A percentile compares a stretch with the other conserved stretches of the same genome.
phyloP scores from a whole-genome alignment of 2,329 filamentous ascomycete species.

The Monosporascus sp. region DNA sequence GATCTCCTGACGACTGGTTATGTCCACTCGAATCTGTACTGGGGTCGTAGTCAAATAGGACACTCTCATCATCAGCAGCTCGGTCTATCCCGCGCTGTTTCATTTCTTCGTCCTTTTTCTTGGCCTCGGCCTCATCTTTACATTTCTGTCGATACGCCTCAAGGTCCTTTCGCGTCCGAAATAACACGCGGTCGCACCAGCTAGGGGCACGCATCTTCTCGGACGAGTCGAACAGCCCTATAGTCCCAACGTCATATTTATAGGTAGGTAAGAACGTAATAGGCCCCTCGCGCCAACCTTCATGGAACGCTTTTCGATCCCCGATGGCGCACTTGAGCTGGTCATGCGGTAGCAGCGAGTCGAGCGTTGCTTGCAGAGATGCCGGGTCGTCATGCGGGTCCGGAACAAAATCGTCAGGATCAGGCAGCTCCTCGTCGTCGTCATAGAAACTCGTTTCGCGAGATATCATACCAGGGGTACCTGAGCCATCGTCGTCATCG shows the following conservation, averaged over 20 bases:
- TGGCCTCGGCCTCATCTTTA: conserved; percentile 59
- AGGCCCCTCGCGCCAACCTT: conserved; percentile 86
- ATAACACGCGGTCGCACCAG: conserved; percentile 95
- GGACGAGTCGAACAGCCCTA: conserved; percentile 88
- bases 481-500: conserved; percentile 36
- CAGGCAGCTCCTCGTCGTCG: conserved; percentile 41
- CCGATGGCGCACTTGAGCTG: conserved; percentile 74
- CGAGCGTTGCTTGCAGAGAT: conserved; percentile 82
- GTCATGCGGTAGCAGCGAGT: conserved; percentile 84
- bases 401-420: conserved; percentile 61
- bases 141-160: conserved; percentile 59
- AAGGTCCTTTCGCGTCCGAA: conserved; percentile 68
- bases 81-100: conserved; percentile 71
- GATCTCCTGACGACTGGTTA: conserved; percentile 30
- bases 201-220: conserved; percentile 90
- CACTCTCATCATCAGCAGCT: conserved; percentile 70
- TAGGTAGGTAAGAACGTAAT: conserved; percentile 92
- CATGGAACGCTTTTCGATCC: conserved; percentile 74
- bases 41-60: conserved; percentile 88
- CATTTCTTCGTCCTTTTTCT: conserved; percentile 79
- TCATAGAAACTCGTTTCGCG: conserved; percentile 29
- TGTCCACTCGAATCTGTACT: conserved; percentile 60
- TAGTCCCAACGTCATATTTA: conserved; percentile 94
- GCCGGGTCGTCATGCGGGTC: conserved; percentile 73
- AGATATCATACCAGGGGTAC: conserved; percentile 26